Percentiles rank a stretch among this genome's conserved stretches.
phyloP scores from a whole-genome alignment of 768 basidiomycete genomes.

The Calvatia gigantea region DNA sequence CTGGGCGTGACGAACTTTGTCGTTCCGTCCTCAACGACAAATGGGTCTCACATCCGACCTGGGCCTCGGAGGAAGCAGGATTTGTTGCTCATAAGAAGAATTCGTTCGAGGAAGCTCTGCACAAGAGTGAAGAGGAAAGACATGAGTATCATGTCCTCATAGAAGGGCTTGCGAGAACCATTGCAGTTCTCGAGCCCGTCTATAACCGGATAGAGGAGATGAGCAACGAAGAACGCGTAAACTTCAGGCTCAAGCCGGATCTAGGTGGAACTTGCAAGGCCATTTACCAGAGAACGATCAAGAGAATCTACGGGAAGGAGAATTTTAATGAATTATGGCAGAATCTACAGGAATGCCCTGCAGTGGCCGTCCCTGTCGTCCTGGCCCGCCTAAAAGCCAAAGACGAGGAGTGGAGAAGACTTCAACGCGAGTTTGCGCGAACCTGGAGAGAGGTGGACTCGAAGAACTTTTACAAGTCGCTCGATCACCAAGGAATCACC shows the following conservation, averaged over 20 bases:
- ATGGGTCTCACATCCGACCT: slow-evolving; percentile 98
- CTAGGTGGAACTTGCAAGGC: slow-evolving; percentile 86
- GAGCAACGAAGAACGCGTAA: slow-evolving; percentile 79
- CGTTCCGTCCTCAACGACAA: slow-evolving; percentile 95
- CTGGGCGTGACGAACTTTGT: slow-evolving; percentile 90
- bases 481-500: slow-evolving; percentile 92
- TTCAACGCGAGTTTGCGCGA: slow-evolving; percentile 92
- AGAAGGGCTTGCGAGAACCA: slow-evolving; percentile 86
- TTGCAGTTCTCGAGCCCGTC: slow-evolving; percentile 87
- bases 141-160: slow-evolving; percentile 97
- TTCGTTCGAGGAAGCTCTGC: slow-evolving; percentile 89
- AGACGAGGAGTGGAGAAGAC: slow-evolving; percentile 95
- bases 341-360: slow-evolving; percentile 89
- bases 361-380: slow-evolving; percentile 88
- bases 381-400: slow-evolving; percentile 86
- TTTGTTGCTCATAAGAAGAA: slow-evolving; percentile 97
- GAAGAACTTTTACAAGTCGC: slow-evolving; percentile 96
- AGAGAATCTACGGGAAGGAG: slow-evolving; percentile 89
- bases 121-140: slow-evolving; percentile 97
- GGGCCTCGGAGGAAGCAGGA: slow-evolving; percentile 95
- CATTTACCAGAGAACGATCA: slow-evolving; percentile 90
- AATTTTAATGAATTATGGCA: slow-evolving; percentile 71
- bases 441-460: slow-evolving; percentile 97
- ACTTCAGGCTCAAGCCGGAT: slow-evolving; percentile 80
- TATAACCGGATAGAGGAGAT: slow-evolving; percentile 82